Evolutionary conservation across 2,329 filamentous ascomycete genomes (phyloP), one percentile per base, ranked within the genome.

Genomic region (Penicillium griseofulvum): DNA sequence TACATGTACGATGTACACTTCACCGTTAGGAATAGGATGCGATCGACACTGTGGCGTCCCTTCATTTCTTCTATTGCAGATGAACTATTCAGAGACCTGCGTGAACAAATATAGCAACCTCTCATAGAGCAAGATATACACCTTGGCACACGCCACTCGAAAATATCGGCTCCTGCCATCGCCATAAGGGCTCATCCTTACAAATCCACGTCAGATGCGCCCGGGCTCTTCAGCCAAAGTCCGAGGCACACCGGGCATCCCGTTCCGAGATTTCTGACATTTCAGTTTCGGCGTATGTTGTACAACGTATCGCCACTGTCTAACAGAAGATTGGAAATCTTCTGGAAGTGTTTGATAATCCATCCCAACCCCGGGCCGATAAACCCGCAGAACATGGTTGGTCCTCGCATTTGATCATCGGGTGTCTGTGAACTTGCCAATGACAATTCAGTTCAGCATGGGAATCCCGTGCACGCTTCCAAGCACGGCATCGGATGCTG

Each of bases 21-120:
- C 36, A 41, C 37, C 12, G 10, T 41, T 31, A 8, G 16, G 10
- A 43, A 43, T 26, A 50, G 10, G 33, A 39, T 11, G 41, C 37
- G 34, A 52, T 48, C 34, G 19, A 41, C 36, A 26, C 26, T 28
- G 37, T 48, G 43, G 36, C 42, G 50, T 17, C 12, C 26, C 14
- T 37, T 52, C 26, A 14, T 29, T 24, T 17, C 17, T 37, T 24
- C 22, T 28, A n/a, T 33, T 42, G 28, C 37, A 41, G n/a, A 1
- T 1, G 29, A 41, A 17, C 9, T n/a, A 29, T 49, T 36, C 17
- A 37, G 16, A 33, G 29, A 28, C 41, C 10, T 31, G 33, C 17
- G 19, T 19, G n/a, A 19, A 38, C 19, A 50, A 50, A 50, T 50
- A 49, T 50, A 54, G 46, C 29, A 49, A 43, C 44, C 22, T 49